Evolutionary conservation across 768 basidiomycete genomes (phyloP), one percentile per base, ranked within the genome.

Genomic region (Naganishia friedmannii): DNA sequence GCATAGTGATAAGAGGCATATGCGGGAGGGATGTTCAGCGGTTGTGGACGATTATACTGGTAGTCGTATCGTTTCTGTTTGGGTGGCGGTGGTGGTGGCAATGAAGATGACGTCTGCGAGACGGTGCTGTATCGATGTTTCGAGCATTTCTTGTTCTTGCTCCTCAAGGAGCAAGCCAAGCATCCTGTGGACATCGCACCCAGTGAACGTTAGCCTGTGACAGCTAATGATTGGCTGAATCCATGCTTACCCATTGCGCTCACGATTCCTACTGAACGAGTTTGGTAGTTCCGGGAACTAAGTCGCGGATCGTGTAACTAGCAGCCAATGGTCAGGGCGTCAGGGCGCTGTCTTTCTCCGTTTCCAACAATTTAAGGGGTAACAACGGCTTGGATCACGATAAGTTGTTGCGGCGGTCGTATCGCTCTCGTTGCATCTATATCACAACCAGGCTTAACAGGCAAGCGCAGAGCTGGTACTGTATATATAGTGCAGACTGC

Each of bases 131-230:
- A 63, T 13, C 60, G 60, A 63, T 63, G 60, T 63, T 63, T 63
- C 23, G 60, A 63, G 26, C 60, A 63, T 63, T 63, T 63, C 60
- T 45, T 63, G 60, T 63, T 63, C 39, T 45, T 63, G 60, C 60
- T 34, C 13, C n/a, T 42, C 23, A 63, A 63, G 2, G 60, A n/a
- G 26, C 60, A 63, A 3, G 60, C 23, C 7, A 63, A 42, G 23
- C 60, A 63, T 28, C 39, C 42, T 42, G 7, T 13, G 42, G 9
- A 8, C 15, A 17, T 42, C 42, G 15, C 9, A 13, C 15, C 7
- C 7, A 7, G n/a, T 26, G n/a, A 45, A 13, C 7, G 60, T 46
- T 34, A 31, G 7, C 8, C 4, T 26, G 6, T 21, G 39, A 1
- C 37, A 26, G 0, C 23, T 46, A 28, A 26, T 26, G 8, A 15